These are phyloP conservation scores for Linderniella brevidens DNA, from an alignment of 257 asterid genomes.

Conservation along the genomic window DNA sequence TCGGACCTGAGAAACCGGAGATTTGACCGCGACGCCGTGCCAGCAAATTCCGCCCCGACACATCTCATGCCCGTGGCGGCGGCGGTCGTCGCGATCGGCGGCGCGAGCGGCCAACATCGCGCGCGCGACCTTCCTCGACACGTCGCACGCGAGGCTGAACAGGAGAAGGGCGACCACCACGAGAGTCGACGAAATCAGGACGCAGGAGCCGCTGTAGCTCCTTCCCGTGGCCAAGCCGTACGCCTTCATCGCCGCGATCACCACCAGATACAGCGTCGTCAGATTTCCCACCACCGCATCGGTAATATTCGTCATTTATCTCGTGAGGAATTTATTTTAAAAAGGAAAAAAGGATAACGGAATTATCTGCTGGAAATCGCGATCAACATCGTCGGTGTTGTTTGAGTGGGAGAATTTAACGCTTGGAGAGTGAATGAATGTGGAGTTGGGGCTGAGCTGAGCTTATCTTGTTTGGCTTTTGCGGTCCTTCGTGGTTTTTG, in stretches of 20 bases:
- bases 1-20: conserved; percentile 86
- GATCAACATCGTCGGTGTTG: too few species aligned
- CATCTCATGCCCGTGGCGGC: conserved; percentile 44
- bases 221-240: conserved; percentile 59
- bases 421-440: too few species aligned
- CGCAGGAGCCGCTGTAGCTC: conserved; percentile 57
- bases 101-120: conserved; percentile 20
- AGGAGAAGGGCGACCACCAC: conserved; percentile 42
- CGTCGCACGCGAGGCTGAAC: conserved; percentile 61
- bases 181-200: conserved; percentile 54
- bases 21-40: conserved; percentile 92
- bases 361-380: too few species aligned
- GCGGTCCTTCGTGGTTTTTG: too few species aligned
- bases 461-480: too few species aligned
- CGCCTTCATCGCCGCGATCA: conserved; percentile 62
- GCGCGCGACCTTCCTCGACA: conserved; percentile 59
- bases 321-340: too few species aligned
- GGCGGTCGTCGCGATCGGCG: too few species aligned
- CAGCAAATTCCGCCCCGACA: conserved; percentile 97
- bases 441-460: too few species aligned
- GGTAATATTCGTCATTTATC: conserved; percentile 18
- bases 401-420: too few species aligned
- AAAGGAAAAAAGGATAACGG: too few species aligned
- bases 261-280: conserved; percentile 45
- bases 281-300: conserved; percentile 70